Evolutionary conservation across 2,329 filamentous ascomycete genomes (phyloP).

Genomic region (Magnaporthiopsis incrustans): DNA sequence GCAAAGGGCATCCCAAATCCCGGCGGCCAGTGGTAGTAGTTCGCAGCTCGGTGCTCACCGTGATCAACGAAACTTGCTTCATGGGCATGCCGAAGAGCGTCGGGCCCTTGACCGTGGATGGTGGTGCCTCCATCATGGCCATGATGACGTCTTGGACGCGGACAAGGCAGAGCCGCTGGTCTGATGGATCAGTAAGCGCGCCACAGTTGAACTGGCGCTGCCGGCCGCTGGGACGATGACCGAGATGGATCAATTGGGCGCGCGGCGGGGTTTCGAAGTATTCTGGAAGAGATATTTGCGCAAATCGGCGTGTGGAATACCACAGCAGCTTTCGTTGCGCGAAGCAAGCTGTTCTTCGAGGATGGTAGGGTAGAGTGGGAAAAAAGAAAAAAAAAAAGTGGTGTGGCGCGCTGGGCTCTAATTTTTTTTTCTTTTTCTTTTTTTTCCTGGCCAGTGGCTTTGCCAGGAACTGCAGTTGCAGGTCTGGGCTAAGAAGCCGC

Average conservation of each 20-base stretch:
- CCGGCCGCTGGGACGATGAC: background rate
- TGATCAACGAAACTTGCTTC: conserved; percentile 61
- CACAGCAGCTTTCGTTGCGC: background rate
- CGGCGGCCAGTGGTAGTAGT: background rate
- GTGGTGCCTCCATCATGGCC: conserved; percentile 32
- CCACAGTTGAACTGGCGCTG: background rate
- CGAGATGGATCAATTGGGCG: background rate
- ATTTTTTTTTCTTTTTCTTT: background rate
- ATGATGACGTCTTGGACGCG: conserved; percentile 20
- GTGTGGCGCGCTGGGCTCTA: background rate
- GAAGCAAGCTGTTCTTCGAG: background rate
- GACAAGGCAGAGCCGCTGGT: background rate
- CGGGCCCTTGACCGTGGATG: conserved; percentile 30
- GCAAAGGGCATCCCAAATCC: conserved; percentile 1
- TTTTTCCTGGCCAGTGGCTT: background rate
- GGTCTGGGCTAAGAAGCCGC: background rate
- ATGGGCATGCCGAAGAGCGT: conserved; percentile 52
- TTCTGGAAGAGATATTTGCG: background rate
- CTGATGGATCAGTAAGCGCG: background rate
- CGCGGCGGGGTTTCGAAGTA: background rate
- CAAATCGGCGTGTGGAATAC: background rate
- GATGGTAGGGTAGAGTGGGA: background rate
- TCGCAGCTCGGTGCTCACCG: conserved; percentile 34
- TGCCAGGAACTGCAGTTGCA: background rate
- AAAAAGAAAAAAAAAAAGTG: background rate